A percentile compares a stretch with the other conserved stretches of the same genome.
Evolutionary conservation across 2,329 filamentous ascomycete genomes (phyloP).

Genomic region (Parastagonospora nodorum): DNA sequence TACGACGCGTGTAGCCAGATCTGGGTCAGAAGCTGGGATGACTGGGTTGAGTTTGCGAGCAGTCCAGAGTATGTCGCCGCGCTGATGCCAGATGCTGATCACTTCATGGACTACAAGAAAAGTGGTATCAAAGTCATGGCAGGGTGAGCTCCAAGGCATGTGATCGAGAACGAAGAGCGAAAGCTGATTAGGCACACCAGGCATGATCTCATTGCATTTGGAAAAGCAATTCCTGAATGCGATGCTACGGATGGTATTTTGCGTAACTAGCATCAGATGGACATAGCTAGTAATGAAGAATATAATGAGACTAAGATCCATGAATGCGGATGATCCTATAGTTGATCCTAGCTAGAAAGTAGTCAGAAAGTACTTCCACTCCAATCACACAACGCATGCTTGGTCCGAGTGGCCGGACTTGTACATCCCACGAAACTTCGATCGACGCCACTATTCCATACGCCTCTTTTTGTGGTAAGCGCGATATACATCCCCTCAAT

Average conservation of each 20-base stretch:
- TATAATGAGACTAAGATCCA: neutral
- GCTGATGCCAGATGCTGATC: conserved; percentile 26
- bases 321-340: neutral
- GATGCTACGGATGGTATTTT: conserved; percentile 29
- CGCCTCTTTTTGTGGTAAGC: neutral
- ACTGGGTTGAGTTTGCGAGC: conserved; percentile 25
- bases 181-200: conserved; percentile 7
- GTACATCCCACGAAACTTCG: neutral
- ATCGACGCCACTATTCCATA: neutral
- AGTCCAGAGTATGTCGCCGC: conserved; percentile 28
- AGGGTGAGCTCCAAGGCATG: conserved; percentile 11
- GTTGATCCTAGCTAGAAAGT: no score
- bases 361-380: no score
- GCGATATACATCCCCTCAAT: neutral
- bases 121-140: conserved; percentile 34
- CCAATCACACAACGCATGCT: neutral
- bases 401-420: neutral
- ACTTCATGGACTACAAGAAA: conserved; percentile 33
- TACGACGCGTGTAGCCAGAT: conserved; percentile 30
- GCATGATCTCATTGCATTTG: conserved; percentile 30
- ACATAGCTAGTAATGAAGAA: neutral
- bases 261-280: conserved; percentile 1
- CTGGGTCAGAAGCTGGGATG: conserved; percentile 31
- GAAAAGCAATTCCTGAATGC: conserved; percentile 30
- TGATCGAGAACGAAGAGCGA: neutral